Percentiles rank a stretch among this genome's conserved stretches.
These are phyloP conservation scores for Neonectria neomacrospora DNA, from an alignment of 2,329 filamentous ascomycete species.

Conservation along the genomic window DNA sequence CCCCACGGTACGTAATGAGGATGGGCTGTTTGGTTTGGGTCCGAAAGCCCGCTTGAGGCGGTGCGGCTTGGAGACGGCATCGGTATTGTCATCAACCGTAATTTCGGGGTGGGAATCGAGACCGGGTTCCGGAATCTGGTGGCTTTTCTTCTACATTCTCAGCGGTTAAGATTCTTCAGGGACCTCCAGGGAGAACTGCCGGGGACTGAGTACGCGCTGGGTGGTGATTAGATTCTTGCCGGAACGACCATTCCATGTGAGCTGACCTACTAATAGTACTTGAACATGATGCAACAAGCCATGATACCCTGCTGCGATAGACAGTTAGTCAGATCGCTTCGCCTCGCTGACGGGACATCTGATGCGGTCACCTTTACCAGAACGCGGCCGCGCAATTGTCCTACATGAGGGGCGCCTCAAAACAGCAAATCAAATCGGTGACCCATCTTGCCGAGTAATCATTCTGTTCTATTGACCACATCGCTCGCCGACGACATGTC, in stretches of 20 bases:
- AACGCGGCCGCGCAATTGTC: background rate
- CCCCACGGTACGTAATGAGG: slow-evolving; percentile 7
- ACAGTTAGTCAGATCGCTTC: background rate
- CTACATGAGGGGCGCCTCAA: background rate
- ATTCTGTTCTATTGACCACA: background rate
- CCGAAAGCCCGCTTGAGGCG: slow-evolving; percentile 1
- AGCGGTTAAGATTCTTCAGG: background rate
- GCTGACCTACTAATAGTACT: no score
- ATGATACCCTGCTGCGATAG: background rate
- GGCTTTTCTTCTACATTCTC: slow-evolving; percentile 9
- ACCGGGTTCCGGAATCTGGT: slow-evolving; percentile 21
- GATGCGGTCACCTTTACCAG: background rate
- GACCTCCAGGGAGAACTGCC: no score
- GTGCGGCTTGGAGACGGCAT: background rate
- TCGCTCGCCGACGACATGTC: no score
- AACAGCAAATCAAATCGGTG: background rate
- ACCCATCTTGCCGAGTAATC: background rate
- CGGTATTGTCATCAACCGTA: background rate
- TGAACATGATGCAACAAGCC: background rate
- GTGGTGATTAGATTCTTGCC: no score
- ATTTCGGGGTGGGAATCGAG: slow-evolving; percentile 9
- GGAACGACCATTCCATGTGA: no score
- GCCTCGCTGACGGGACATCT: background rate
- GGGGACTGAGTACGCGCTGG: no score
- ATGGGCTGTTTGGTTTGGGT: background rate